phyloP scores from a whole-genome alignment of 495 filamentous ascomycete genomes.

The Niebla homalea region DNA sequence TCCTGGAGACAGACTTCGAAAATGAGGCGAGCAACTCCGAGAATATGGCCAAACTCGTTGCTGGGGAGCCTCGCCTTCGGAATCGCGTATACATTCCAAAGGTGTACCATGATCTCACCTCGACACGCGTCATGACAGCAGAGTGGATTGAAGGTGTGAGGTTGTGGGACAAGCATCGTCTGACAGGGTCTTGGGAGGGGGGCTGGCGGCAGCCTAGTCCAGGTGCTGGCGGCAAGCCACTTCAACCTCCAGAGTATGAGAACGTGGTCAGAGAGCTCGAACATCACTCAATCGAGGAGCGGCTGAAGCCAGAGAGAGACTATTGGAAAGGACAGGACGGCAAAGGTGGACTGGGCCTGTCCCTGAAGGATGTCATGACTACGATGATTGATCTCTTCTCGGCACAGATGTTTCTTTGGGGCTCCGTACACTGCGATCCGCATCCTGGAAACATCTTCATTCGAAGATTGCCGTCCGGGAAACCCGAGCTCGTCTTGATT shows the following conservation, averaged over 20 bases:
- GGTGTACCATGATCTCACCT: conserved; percentile 70
- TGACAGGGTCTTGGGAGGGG: conserved; percentile 62
- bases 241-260: conserved; percentile 37
- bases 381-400: conserved; percentile 93
- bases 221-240: conserved; percentile 54
- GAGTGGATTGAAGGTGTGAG: conserved; percentile 95
- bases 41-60: conserved; percentile 64
- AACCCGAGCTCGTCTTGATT: conserved; percentile 83
- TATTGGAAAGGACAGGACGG: conserved; percentile 59
- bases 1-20: conserved; percentile 85
- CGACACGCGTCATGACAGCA: conserved; percentile 76
- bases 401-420: conserved; percentile 95
- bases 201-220: conserved; percentile 62
- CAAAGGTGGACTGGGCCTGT: conserved; percentile 69
- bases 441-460: conserved; percentile 97
- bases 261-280: conserved; percentile 28
- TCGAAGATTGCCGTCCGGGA: conserved; percentile 64
- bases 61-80: conserved; percentile 59
- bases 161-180: conserved; percentile 74
- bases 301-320: conserved; percentile 65
- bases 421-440: conserved; percentile 85
- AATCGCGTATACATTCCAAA: conserved; percentile 78
- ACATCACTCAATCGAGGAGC: conserved; percentile 31
- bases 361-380: conserved; percentile 75
- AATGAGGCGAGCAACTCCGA: conserved; percentile 84